Conservation (phyloP, 2,329 filamentous ascomycete species). For the Clarireedia homoeocarpa region DNA sequence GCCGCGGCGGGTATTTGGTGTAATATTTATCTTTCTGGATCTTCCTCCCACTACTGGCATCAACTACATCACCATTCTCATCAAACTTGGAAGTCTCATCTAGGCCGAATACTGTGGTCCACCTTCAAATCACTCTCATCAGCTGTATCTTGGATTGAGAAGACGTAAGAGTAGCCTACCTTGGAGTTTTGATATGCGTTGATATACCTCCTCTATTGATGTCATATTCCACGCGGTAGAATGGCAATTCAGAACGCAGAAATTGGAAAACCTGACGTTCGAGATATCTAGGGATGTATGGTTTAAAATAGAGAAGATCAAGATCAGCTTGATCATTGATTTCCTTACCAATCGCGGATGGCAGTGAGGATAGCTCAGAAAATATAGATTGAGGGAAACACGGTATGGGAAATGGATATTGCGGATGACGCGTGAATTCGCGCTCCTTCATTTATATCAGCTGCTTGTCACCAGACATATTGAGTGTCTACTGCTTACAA, state of each 20-base stretch:
- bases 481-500: not conserved
- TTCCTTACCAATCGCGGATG: slow-evolving; percentile 42
- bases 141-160: not conserved
- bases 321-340: slow-evolving; percentile 64
- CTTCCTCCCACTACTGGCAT: slow-evolving; percentile 35
- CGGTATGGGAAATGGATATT: slow-evolving; percentile 45
- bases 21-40: slow-evolving; percentile 46
- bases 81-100: slow-evolving; percentile 57
- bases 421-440: slow-evolving; percentile 32
- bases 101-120: slow-evolving; percentile 49
- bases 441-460: slow-evolving; percentile 9
- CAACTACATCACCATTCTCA: slow-evolving; percentile 35
- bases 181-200: slow-evolving; percentile 50
- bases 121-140: slow-evolving; percentile 45
- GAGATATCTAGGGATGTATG: slow-evolving; percentile 54
- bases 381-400: slow-evolving; percentile 34
- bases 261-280: slow-evolving; percentile 59
- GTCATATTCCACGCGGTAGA: slow-evolving; percentile 67
- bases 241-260: slow-evolving; percentile 61
- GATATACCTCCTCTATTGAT: slow-evolving; percentile 58
- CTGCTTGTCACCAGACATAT: not conserved
- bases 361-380: slow-evolving; percentile 36
- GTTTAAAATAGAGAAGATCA: slow-evolving; percentile 68
- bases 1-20: slow-evolving; percentile 51
- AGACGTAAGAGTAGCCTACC: slow-evolving; percentile 26